phyloP scores from a whole-genome alignment of 495 filamentous ascomycete species.

The Lasiosphaeria ovina region DNA sequence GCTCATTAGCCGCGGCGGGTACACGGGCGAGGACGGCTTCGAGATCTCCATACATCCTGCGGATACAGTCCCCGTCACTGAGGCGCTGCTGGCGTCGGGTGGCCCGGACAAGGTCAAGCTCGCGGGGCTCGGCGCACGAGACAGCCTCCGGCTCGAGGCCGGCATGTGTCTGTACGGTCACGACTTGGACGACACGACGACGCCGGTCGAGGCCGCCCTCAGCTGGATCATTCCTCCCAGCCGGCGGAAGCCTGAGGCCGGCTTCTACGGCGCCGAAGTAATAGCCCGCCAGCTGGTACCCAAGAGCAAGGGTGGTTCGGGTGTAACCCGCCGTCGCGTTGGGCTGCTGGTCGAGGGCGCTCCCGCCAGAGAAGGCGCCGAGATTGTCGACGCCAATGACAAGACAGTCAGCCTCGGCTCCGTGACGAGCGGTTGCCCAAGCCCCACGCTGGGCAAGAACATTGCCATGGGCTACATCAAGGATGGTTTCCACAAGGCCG shows the following conservation, averaged over 20 bases:
- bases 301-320: conserved; percentile 61
- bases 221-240: conserved; percentile 82
- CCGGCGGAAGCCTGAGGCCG: conserved; percentile 58
- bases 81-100: conserved; percentile 63
- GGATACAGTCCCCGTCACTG: conserved; percentile 53
- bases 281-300: conserved; percentile 71
- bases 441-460: conserved; percentile 79
- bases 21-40: conserved; percentile 98
- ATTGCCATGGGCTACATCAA: conserved; percentile 96
- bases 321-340: conserved; percentile 71
- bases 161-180: conserved; percentile 99
- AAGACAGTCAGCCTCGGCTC: conserved; percentile 54
- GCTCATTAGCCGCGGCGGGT: conserved; percentile 82
- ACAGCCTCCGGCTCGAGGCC: conserved; percentile 89
- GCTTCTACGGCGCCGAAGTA: conserved; percentile 71
- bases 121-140: conserved; percentile 85
- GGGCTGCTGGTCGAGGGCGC: conserved; percentile 82
- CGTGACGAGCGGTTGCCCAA: conserved; percentile 90
- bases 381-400: conserved; percentile 55
- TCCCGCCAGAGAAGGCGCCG: conserved; percentile 84
- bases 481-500: conserved; percentile 78
- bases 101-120: conserved; percentile 65
- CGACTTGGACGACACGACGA: conserved; percentile 85
- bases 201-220: conserved; percentile 80
- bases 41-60: conserved; percentile 78